Evolutionary conservation across 108 stramenopile genomes (phyloP).

Genomic region (Skeletonema marinoi): DNA sequence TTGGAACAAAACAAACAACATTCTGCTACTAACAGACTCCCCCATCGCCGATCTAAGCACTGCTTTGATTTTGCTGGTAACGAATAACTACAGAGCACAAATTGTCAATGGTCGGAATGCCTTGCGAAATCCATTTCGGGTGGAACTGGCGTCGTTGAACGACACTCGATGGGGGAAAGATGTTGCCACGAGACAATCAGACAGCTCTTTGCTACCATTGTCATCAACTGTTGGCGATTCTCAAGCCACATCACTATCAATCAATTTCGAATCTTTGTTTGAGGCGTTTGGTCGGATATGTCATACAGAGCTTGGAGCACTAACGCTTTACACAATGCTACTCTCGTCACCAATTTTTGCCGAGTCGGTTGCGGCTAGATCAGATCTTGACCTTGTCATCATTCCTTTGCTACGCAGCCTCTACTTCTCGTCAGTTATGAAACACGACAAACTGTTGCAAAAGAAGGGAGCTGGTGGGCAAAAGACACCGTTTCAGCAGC

Average conservation of each 20-base stretch:
- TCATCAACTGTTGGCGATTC: conserved; percentile 1
- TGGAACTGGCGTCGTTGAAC: conserved; percentile 51
- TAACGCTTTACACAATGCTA: conserved; percentile 72
- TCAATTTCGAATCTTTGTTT: conserved; percentile 82
- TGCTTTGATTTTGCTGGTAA: conserved; percentile 59
- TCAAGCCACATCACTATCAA: conserved; percentile 22
- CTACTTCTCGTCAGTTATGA: conserved; percentile 35
- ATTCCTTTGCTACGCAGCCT: conserved; percentile 66
- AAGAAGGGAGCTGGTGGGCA: neutral
- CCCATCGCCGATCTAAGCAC: conserved; percentile 67
- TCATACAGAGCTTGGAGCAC: conserved; percentile 74
- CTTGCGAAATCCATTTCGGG: conserved; percentile 59
- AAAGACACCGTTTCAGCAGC: neutral
- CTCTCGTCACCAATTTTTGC: conserved; percentile 78
- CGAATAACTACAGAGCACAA: conserved; percentile 62
- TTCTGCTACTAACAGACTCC: conserved; percentile 73
- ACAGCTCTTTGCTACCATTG: conserved; percentile 19
- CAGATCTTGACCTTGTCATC: conserved; percentile 76
- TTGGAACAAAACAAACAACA: conserved; percentile 64
- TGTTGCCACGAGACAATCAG: neutral
- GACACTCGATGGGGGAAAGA: conserved; percentile 75
- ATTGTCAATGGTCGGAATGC: conserved; percentile 7
- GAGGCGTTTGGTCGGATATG: conserved; percentile 59
- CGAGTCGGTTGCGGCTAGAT: conserved; percentile 59
- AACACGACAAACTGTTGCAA: neutral